Evolutionary conservation across 257 asterid species (phyloP), one percentile per base, ranked within the genome.

Genomic region (Solanum sejunctum): DNA sequence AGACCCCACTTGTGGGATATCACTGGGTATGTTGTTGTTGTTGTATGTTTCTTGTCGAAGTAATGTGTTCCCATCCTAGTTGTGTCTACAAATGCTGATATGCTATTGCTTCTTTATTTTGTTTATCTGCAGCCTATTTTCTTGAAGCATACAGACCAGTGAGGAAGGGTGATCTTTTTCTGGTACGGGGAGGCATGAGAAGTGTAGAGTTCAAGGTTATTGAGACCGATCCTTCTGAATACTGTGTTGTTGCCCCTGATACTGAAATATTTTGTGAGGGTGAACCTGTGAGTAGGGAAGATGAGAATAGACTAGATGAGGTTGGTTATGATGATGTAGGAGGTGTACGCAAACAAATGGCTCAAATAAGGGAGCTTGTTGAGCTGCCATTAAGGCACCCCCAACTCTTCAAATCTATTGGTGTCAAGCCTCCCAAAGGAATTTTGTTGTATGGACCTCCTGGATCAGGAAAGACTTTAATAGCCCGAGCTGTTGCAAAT

Each of bases 341-440:
- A 66, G 98, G 98, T 15, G 98, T 94, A n/a, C 94, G 97, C 84
- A 94, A 89, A 78, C 98, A 94, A 91, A 94, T 94, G 98, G 98
- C 98, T 73, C 98, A 93, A 87, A 94, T 94, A 63, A 92, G 98
- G 81, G 98, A 94, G 86, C 85, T 94, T 57, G 98, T 93, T n/a
- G 98, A 94, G 88, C 91, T 94, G 80, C 98, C 98, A 61, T 88
- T 94, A 23, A 91, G 98, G 87, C 97, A 94, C 85, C 98, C 98
- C 3, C 98, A 94, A 89, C 98, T 94, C 86, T 94, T 94, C 88
- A 94, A 94, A 79, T 92, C 98, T 41, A 94, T 93, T 78, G 98
- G 98, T 78, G 98, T 94, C 45, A 94, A 94, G 87, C 98, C 98
- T 39, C 98, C 98, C 0, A 94, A 94, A 85, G 98, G 98, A 83